Conservation (phyloP, 2,329 filamentous ascomycete genomes). For the Simplicillium aogashimaense region DNA sequence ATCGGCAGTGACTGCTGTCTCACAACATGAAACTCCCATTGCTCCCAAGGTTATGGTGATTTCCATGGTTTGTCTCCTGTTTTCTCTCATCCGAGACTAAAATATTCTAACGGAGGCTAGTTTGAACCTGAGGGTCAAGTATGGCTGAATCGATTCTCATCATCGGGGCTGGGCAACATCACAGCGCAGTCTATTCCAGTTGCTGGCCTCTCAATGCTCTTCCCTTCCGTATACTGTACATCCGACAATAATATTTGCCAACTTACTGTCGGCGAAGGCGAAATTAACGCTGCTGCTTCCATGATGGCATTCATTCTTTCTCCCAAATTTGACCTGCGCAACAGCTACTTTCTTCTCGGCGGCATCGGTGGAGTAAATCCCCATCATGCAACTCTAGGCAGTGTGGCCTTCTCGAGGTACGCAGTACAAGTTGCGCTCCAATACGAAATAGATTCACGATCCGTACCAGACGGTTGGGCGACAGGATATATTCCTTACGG, state of each 20-base stretch:
- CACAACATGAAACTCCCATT: constrained; percentile 15
- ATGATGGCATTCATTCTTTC: constrained; percentile 55
- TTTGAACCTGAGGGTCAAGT: constrained; percentile 51
- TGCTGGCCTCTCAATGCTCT: constrained; percentile 55
- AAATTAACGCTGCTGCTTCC: constrained; percentile 66
- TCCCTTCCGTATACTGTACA: constrained; percentile 56
- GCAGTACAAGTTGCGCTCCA: constrained; percentile 66
- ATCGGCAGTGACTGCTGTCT: constrained; percentile 1
- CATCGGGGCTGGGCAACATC: constrained; percentile 40
- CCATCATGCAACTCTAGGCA: constrained; percentile 52
- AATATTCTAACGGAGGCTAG: constrained; percentile 24
- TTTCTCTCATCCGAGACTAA: neutral
- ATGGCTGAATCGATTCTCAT: constrained; percentile 46
- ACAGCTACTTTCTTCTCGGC: constrained; percentile 61
- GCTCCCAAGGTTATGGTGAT: constrained; percentile 53
- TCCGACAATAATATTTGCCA: constrained; percentile 54
- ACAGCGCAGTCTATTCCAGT: constrained; percentile 45
- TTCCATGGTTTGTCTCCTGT: constrained; percentile 39
- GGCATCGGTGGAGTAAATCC: constrained; percentile 71
- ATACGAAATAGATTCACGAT: constrained; percentile 64
- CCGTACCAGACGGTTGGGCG: constrained; percentile 53
- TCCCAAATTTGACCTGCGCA: constrained; percentile 49
- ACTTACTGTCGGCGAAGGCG: constrained; percentile 55
- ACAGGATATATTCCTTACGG: constrained; percentile 64
- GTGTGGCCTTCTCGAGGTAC: constrained; percentile 59